Evolutionary conservation across 139 green algal species (phyloP).

Genomic region (Gonium pectorale): DNA sequence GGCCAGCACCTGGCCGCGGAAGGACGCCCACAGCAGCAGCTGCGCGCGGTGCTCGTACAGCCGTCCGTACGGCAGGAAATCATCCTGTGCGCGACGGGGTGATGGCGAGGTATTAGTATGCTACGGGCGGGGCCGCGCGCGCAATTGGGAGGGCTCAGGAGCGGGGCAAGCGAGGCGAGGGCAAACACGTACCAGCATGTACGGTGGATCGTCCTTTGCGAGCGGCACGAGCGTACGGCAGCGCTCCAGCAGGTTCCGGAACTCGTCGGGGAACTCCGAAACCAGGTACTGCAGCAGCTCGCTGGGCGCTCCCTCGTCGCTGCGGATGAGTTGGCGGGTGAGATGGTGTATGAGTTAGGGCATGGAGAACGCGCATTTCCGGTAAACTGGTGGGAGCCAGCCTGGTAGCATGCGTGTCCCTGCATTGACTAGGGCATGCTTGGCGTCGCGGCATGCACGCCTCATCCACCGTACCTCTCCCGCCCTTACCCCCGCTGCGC

Average conservation of each 20-base stretch:
- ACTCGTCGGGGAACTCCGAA: slow-evolving; percentile 19
- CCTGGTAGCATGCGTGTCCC: too few relatives aligned
- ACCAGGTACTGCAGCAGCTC: slow-evolving; percentile 43
- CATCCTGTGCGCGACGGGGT: slow-evolving; percentile 7
- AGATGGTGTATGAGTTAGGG: too few relatives aligned
- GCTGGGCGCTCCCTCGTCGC: slow-evolving; percentile 17
- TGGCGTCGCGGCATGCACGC: too few relatives aligned
- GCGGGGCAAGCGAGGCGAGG: too few relatives aligned
- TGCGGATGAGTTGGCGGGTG: not conserved
- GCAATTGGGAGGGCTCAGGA: too few relatives aligned
- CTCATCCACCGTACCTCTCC: too few relatives aligned
- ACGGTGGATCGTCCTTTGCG: slow-evolving; percentile 25
- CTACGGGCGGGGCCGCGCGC: too few relatives aligned
- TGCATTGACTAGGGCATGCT: too few relatives aligned
- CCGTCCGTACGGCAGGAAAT: slow-evolving; percentile 20
- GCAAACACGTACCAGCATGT: slow-evolving; percentile 32
- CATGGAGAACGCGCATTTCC: too few relatives aligned
- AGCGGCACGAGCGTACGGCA: not conserved
- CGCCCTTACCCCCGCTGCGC: too few relatives aligned
- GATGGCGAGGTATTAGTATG: too few relatives aligned
- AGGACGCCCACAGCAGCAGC: slow-evolving; percentile 87
- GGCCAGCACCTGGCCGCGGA: slow-evolving; percentile 84
- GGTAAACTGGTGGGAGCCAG: too few relatives aligned
- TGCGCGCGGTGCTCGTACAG: slow-evolving; percentile 68
- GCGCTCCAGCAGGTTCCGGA: slow-evolving; percentile 24